Conservation (phyloP, 163 green algal genomes). For the Scenedesmus sp. region DNA sequence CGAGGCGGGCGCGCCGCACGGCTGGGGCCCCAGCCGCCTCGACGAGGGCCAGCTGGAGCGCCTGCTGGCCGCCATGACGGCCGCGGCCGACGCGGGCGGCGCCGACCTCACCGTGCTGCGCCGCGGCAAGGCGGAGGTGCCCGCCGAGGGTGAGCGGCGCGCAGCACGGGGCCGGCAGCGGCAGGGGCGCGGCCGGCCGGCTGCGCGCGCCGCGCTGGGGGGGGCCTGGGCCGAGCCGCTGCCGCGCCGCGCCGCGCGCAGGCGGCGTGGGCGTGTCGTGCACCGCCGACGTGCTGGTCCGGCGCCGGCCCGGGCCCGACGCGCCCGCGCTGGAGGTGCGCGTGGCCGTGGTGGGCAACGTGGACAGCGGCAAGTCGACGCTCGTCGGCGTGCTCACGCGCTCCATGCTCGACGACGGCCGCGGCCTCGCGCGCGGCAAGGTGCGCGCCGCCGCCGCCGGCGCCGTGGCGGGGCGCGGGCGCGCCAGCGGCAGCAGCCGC, state of each 20-base stretch:
- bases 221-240: neutral
- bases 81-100: slow-evolving; percentile 16
- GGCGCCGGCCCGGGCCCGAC: slow-evolving; percentile 47
- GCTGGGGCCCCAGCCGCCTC: slow-evolving; percentile 70
- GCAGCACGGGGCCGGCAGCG: too few relatives aligned
- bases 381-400: slow-evolving; percentile 92
- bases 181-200: neutral
- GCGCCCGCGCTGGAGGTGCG: slow-evolving; percentile 63
- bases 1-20: slow-evolving; percentile 64
- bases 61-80: slow-evolving; percentile 46
- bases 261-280: slow-evolving; percentile 20
- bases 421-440: slow-evolving; percentile 82
- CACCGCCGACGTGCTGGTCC: slow-evolving; percentile 72
- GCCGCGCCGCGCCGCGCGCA: too few relatives aligned
- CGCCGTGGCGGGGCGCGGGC: neutral
- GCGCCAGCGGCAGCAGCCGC: neutral
- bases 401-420: slow-evolving; percentile 88
- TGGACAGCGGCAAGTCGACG: slow-evolving; percentile 92
- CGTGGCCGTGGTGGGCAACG: slow-evolving; percentile 92
- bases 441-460: slow-evolving; percentile 24
- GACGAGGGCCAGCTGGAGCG: slow-evolving; percentile 56
- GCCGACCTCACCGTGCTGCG: slow-evolving; percentile 65
- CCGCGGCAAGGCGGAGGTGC: slow-evolving; percentile 42
- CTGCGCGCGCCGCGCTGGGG: neutral
- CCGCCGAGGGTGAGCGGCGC: neutral